Evolutionary conservation across 495 filamentous ascomycete genomes (phyloP).

Genomic region (Penicillium soppii): DNA sequence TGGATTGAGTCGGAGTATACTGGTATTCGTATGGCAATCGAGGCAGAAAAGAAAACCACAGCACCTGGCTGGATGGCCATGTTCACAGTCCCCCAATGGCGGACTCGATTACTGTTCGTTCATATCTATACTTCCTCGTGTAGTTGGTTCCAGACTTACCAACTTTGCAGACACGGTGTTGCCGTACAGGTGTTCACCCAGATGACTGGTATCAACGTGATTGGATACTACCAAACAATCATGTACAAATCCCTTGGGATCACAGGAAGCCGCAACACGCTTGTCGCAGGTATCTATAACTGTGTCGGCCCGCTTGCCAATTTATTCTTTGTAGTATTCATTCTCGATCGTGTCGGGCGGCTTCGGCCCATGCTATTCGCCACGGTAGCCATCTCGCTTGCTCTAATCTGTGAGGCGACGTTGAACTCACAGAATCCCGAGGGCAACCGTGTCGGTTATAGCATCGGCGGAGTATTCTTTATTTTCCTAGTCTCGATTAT

Average conservation of each 20-base stretch:
- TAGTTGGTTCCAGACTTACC: slow-evolving; percentile 13
- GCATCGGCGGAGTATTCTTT: slow-evolving; percentile 49
- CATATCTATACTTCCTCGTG: background rate
- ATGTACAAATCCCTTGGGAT: slow-evolving; percentile 61
- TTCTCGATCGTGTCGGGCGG: slow-evolving; percentile 40
- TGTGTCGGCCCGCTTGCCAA: slow-evolving; percentile 54
- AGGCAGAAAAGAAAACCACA: slow-evolving; percentile 44
- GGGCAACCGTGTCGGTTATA: slow-evolving; percentile 32
- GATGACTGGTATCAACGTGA: slow-evolving; percentile 57
- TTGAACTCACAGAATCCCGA: slow-evolving; percentile 41
- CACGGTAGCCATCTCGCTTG: slow-evolving; percentile 38
- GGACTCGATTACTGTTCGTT: slow-evolving; percentile 47
- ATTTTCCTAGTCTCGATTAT: slow-evolving; percentile 48
- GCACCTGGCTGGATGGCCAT: slow-evolving; percentile 48
- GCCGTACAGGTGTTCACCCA: slow-evolving; percentile 42
- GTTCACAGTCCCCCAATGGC: slow-evolving; percentile 52
- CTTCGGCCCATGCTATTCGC: slow-evolving; percentile 40
- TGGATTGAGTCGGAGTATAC: slow-evolving; percentile 50
- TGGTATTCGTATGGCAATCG: slow-evolving; percentile 49
- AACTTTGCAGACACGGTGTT: slow-evolving; percentile 32
- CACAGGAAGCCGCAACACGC: slow-evolving; percentile 45
- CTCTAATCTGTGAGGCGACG: slow-evolving; percentile 42
- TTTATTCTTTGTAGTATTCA: slow-evolving; percentile 45
- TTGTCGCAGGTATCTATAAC: slow-evolving; percentile 62
- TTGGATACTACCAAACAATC: slow-evolving; percentile 58